Percentiles rank a stretch among this genome's conserved stretches.
Evolutionary conservation across 208 protist species (phyloP).

Genomic region (Leptomonas seymouri): DNA sequence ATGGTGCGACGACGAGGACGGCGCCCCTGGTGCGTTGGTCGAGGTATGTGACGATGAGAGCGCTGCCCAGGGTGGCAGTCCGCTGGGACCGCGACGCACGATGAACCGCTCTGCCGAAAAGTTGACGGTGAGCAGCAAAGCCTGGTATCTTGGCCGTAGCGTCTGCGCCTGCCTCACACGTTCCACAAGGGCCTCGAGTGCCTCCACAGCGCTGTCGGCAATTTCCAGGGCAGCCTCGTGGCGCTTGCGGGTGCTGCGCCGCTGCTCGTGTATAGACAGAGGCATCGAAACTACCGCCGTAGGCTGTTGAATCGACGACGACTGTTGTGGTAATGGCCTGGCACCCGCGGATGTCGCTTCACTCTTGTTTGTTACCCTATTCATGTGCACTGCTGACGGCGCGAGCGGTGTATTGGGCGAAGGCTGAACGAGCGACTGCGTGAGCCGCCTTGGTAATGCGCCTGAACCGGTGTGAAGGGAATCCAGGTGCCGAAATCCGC

Average conservation of each 20-base stretch:
- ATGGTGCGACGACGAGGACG: background rate
- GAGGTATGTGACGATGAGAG: conserved; percentile 2
- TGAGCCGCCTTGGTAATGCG: background rate
- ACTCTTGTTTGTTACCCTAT: background rate
- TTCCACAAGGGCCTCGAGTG: conserved; percentile 30
- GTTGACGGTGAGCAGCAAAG: conserved; percentile 22
- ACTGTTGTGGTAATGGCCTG: background rate
- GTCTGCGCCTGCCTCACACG: conserved; percentile 32
- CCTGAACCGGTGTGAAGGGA: background rate
- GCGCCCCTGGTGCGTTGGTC: background rate
- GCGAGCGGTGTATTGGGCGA: background rate
- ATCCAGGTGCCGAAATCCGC: background rate
- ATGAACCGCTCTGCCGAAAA: conserved; percentile 30
- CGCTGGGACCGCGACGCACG: conserved; percentile 30
- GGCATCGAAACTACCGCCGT: background rate
- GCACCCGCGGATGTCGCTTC: background rate
- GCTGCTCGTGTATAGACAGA: background rate
- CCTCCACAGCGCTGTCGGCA: conserved; percentile 10
- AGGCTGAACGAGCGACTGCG: conserved; percentile 8
- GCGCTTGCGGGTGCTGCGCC: conserved; percentile 19
- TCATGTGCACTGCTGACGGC: background rate
- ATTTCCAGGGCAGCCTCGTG: conserved; percentile 8
- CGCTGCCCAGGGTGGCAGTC: conserved; percentile 21
- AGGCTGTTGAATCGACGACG: background rate
- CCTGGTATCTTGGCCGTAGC: conserved; percentile 32